Evolutionary conservation across 148 eudicot species (phyloP).

Genomic region (Chenopodium berlandieri): DNA sequence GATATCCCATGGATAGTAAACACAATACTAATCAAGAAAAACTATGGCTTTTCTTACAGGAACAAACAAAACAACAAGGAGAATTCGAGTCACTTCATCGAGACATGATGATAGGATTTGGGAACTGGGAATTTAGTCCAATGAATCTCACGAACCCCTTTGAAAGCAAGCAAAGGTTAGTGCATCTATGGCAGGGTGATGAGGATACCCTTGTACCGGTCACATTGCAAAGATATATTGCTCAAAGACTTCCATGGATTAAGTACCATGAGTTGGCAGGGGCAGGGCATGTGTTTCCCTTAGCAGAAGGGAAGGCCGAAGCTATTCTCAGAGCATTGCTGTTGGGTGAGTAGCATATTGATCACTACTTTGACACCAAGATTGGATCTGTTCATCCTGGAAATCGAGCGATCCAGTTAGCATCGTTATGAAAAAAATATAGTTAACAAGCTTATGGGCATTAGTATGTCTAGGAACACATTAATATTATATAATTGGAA

Average conservation of each 20-base stretch:
- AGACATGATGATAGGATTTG: slow-evolving; percentile 45
- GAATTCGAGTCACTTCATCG: slow-evolving; percentile 37
- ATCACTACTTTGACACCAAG: neutral
- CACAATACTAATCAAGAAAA: neutral
- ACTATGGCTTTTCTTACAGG: slow-evolving; percentile 8
- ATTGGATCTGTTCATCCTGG: neutral
- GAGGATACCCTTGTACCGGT: slow-evolving; percentile 51
- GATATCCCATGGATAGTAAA: neutral
- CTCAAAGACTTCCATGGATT: slow-evolving; percentile 45
- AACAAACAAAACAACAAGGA: slow-evolving; percentile 33
- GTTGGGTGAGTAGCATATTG: neutral
- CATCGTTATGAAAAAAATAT: too few species aligned
- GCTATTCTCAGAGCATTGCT: slow-evolving; percentile 31
- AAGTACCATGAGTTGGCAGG: slow-evolving; percentile 45
- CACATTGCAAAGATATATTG: slow-evolving; percentile 43
- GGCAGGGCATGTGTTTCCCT: slow-evolving; percentile 48
- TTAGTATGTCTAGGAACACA: too few species aligned
- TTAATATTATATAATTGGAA: too few species aligned
- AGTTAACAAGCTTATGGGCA: too few species aligned
- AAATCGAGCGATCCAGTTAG: too few species aligned
- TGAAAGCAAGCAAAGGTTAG: slow-evolving; percentile 3
- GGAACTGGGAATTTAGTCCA: slow-evolving; percentile 46
- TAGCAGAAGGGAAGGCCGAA: slow-evolving; percentile 35
- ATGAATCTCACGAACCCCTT: slow-evolving; percentile 34
- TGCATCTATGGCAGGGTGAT: slow-evolving; percentile 58